Base-by-base conservation (phyloP, 495 filamentous ascomycete species). In the Oleoguttula mirabilis region DNA sequence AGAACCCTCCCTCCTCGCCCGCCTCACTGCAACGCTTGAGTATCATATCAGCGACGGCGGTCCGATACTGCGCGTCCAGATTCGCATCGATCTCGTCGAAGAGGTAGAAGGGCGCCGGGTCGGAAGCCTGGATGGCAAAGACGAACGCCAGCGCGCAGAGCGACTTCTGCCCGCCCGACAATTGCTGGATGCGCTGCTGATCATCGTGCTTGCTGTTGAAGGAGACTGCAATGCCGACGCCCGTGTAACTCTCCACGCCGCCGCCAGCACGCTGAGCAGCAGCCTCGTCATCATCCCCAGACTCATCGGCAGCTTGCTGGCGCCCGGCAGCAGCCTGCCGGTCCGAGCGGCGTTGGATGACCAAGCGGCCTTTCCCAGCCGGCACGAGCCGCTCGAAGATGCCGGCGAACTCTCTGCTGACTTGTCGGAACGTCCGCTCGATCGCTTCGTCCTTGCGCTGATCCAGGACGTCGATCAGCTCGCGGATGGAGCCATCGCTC, bases 81-180 rank as follows among this genome's bases (percentile, higher is more conserved):
- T 96, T 96, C 57, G 90, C 90, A 60, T 99, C 90, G 55, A 99
- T 94, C 66, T 99, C 90, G 59, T 99, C 90, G 49, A 99, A 99
- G 48, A 99, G 84, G 63, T 96, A 94, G 67, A 99, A 96, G 10
- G 90, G 90, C 14, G 88, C 88, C 4, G 92, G 90, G 54, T 96
- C 90, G 55, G 90, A 93, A 50, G 86, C 82, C 55, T 99, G 90
- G 60, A 99, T 93, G n/a, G 90, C 90, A 59, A 99, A 96, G 48
- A 99, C 85, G 36, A 99, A 74, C 41, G 88, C 88, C 36, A 99
- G 76, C 11, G 90, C 90, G 63, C 88, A 94, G 45, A 93, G 70
- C 77, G 84, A 94, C 72, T 99, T 99, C 51, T 99, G 90, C 30
- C 90, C 90, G 66, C 90, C 90, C 49, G 82, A 88, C 41, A 99